Percentiles rank a stretch among this genome's conserved stretches.
phyloP scores from a whole-genome alignment of 2,329 filamentous ascomycete species.

The Microdochium paspali region DNA sequence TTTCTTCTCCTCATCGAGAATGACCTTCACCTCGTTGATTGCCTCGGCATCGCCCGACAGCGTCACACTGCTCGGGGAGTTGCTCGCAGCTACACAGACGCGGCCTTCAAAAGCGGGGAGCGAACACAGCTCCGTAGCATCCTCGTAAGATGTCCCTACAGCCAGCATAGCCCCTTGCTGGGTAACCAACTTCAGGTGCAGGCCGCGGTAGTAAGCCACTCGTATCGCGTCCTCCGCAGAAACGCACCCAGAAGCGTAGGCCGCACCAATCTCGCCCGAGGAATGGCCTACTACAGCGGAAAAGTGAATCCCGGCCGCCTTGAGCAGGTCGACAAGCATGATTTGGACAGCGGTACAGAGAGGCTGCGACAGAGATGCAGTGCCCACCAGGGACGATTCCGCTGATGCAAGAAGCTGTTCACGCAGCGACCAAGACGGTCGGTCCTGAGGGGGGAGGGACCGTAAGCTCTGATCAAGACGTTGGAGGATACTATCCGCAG shows the following conservation, averaged over 20 bases:
- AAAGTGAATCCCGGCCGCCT: conserved; percentile 7
- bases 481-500: neutral
- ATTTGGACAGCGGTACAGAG: conserved; percentile 15
- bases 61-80: neutral
- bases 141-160: conserved; percentile 15
- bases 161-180: conserved; percentile 18
- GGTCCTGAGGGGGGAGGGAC: too few species aligned
- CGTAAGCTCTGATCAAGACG: neutral
- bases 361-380: conserved; percentile 6
- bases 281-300: conserved; percentile 15
- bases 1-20: neutral
- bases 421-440: neutral
- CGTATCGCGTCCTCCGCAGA: neutral
- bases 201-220: neutral
- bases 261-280: conserved; percentile 27
- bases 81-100: neutral
- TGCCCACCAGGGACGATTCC: too few species aligned
- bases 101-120: conserved; percentile 2
- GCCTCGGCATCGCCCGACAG: neutral
- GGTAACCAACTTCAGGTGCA: neutral
- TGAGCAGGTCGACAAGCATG: conserved; percentile 7
- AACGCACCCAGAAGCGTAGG: neutral
- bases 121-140: conserved; percentile 17
- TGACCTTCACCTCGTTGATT: neutral
- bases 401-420: neutral